Evolutionary conservation across 2,329 filamentous ascomycete species (phyloP).

Genomic region (Monosporascus sp.): DNA sequence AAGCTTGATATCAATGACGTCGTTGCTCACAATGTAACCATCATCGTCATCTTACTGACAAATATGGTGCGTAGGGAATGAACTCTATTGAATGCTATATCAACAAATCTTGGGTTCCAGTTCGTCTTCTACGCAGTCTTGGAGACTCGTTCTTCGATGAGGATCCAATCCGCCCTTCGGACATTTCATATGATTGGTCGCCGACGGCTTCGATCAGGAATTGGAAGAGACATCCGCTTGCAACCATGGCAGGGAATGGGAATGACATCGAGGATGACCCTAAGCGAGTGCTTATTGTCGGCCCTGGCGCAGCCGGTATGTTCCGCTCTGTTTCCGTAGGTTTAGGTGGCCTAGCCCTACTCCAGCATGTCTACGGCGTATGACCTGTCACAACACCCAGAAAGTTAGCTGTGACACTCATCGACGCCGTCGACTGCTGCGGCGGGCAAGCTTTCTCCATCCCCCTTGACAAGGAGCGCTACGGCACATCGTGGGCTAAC

Average conservation of each 20-base stretch:
- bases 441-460: slow-evolving; percentile 61
- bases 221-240: slow-evolving; percentile 11
- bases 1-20: slow-evolving; percentile 4
- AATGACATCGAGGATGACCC: slow-evolving; percentile 13
- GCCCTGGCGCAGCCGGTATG: slow-evolving; percentile 35
- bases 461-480: slow-evolving; percentile 49
- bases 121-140: too few species aligned
- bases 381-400: slow-evolving; percentile 53
- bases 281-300: slow-evolving; percentile 35
- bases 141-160: too few species aligned
- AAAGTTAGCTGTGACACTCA: slow-evolving; percentile 56
- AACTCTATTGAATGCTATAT: too few species aligned
- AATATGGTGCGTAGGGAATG: neutral
- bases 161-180: too few species aligned
- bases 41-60: slow-evolving; percentile 1
- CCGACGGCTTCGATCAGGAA: slow-evolving; percentile 12
- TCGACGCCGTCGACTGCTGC: slow-evolving; percentile 53
- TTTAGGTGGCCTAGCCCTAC: neutral
- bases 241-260: slow-evolving; percentile 18
- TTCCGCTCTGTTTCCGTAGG: neutral
- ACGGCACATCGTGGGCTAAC: slow-evolving; percentile 59
- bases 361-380: slow-evolving; percentile 50
- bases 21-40: slow-evolving; percentile 1
- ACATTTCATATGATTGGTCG: slow-evolving; percentile 1
- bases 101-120: too few species aligned